Evolutionary conservation across 2,329 filamentous ascomycete species (phyloP).

Genomic region (Teratosphaeriaceae sp.): DNA sequence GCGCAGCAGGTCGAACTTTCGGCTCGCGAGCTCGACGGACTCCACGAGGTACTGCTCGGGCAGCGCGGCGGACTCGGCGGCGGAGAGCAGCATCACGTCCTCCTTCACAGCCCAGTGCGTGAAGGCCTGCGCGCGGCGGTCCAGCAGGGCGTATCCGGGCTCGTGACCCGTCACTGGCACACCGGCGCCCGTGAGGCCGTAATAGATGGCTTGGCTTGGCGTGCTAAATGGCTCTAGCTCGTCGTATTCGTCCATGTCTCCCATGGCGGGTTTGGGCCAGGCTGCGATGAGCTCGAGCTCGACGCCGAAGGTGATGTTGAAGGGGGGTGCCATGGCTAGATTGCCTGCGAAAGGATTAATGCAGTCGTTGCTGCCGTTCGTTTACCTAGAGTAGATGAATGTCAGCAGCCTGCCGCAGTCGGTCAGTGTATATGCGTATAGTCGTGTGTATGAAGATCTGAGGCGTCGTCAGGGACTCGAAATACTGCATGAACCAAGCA

Average conservation of each 20-base stretch:
- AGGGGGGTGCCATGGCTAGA: background rate
- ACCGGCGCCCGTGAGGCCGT: conserved; percentile 2
- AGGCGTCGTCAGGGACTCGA: too few species aligned
- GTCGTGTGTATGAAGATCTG: too few species aligned
- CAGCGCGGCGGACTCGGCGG: background rate
- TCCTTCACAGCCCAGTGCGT: conserved; percentile 1
- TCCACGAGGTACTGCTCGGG: conserved; percentile 4
- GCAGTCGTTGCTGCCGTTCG: background rate
- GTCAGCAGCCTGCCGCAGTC: too few species aligned
- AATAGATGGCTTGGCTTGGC: conserved; percentile 5
- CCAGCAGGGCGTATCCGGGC: background rate
- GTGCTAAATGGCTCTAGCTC: too few species aligned
- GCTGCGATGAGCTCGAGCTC: conserved; percentile 17
- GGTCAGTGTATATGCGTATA: too few species aligned
- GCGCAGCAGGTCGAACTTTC: conserved; percentile 3
- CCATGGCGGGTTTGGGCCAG: conserved; percentile 1
- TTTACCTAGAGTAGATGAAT: background rate
- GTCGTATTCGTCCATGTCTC: too few species aligned
- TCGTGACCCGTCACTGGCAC: conserved; percentile 4
- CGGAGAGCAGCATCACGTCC: conserved; percentile 5
- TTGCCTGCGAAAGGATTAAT: background rate
- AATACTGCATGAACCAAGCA: too few species aligned
- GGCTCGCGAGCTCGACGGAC: conserved; percentile 11
- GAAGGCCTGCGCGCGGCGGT: background rate
- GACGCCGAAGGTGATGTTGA: conserved; percentile 18